Conservation (phyloP, 2,329 filamentous ascomycete genomes). For the Penicillium sp. region DNA sequence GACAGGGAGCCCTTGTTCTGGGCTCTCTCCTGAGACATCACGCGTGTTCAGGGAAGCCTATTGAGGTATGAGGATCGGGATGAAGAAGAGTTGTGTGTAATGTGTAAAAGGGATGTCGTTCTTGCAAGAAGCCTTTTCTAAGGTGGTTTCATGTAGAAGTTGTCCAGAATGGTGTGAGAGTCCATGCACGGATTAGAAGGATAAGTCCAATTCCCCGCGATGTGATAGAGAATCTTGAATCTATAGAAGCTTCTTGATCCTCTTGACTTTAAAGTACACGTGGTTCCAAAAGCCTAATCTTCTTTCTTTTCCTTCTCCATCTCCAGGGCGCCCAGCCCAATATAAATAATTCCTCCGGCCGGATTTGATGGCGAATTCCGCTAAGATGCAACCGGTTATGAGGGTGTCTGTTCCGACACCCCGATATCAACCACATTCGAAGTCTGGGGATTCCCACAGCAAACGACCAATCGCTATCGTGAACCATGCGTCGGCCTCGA, state of each 20-base stretch:
- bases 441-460: constrained; percentile 18
- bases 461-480: constrained; percentile 12
- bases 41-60: constrained; percentile 6
- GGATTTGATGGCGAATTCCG: constrained; percentile 19
- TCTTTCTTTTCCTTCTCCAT: neutral
- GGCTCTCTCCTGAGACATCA: constrained; percentile 25
- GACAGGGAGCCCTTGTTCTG: constrained; percentile 16
- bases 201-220: constrained; percentile 9
- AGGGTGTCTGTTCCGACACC: constrained; percentile 4
- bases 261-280: constrained; percentile 17
- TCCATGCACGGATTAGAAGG: constrained; percentile 31
- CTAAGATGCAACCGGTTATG: constrained; percentile 6
- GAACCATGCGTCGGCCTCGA: constrained; percentile 12
- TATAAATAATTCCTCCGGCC: constrained; percentile 22
- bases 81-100: neutral
- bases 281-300: constrained; percentile 10
- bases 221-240: constrained; percentile 9
- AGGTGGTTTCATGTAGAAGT: constrained; percentile 37
- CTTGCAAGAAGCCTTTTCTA: constrained; percentile 26
- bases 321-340: constrained; percentile 1
- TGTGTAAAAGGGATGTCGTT: neutral
- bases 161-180: constrained; percentile 35
- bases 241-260: constrained; percentile 16
- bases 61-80: neutral
- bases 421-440: constrained; percentile 5